phyloP scores from a whole-genome alignment of 768 basidiomycete species.

The Daedaleopsis sinensis region DNA sequence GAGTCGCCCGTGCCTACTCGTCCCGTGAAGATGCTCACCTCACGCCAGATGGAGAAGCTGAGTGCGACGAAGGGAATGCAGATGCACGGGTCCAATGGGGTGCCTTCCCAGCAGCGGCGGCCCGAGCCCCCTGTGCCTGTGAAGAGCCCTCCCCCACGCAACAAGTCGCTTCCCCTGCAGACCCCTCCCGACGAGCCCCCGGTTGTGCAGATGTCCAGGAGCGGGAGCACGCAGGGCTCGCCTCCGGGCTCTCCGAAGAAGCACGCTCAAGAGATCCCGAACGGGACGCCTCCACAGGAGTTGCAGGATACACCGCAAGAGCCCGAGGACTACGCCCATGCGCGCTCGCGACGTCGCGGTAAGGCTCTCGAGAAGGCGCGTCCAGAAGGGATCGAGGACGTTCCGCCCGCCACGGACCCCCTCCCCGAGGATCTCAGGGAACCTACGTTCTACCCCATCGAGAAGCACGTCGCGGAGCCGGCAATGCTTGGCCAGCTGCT shows the following conservation, averaged over 20 bases:
- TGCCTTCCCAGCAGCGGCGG: background rate
- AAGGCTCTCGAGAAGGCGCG: slow-evolving; percentile 42
- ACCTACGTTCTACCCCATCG: slow-evolving; percentile 50
- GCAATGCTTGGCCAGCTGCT: slow-evolving; percentile 57
- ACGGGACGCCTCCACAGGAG: slow-evolving; percentile 25
- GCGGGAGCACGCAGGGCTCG: background rate
- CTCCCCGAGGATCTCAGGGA: slow-evolving; percentile 15
- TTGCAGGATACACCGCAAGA: slow-evolving; percentile 20
- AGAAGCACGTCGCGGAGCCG: slow-evolving; percentile 55
- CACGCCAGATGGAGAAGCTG: slow-evolving; percentile 32
- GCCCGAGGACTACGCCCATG: slow-evolving; percentile 43
- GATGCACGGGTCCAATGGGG: background rate
- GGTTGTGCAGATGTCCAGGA: background rate
- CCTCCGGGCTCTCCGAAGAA: background rate
- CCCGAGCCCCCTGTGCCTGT: slow-evolving; percentile 9
- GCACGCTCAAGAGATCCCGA: background rate
- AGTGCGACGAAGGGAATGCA: slow-evolving; percentile 14
- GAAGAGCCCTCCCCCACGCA: background rate
- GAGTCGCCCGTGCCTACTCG: slow-evolving; percentile 15
- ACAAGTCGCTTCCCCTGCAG: background rate
- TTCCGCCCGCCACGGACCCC: slow-evolving; percentile 26
- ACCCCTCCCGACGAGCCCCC: background rate
- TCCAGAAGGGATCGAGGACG: slow-evolving; percentile 38
- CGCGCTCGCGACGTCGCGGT: slow-evolving; percentile 45
- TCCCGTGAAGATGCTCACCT: slow-evolving; percentile 28